Evolutionary conservation across 2,329 filamentous ascomycete species (phyloP).

Genomic region (Claviceps monticola): DNA sequence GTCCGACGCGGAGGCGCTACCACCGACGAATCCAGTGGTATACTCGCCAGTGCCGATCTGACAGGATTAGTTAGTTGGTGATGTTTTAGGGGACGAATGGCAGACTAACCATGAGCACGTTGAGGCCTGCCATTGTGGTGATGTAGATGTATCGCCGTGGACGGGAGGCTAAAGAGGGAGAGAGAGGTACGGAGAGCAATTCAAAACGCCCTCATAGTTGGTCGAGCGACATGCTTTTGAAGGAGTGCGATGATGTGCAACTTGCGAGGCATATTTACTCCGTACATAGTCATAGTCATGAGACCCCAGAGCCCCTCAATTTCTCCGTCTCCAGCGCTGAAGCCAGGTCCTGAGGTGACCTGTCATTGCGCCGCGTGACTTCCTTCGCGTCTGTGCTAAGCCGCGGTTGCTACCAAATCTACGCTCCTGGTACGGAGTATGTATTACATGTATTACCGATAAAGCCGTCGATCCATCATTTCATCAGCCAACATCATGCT

Average conservation of each 20-base stretch:
- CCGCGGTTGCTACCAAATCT: too few relatives aligned
- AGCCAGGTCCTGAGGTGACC: too few relatives aligned
- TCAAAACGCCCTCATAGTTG: not conserved
- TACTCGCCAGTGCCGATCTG: constrained; percentile 89
- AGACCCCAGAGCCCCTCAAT: not conserved
- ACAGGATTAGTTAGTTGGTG: not conserved
- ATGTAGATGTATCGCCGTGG: not conserved
- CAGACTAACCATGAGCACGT: constrained; percentile 52
- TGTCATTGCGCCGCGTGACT: too few relatives aligned
- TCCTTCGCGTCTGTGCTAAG: too few relatives aligned
- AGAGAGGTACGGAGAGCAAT: not conserved
- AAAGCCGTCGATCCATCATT: not conserved
- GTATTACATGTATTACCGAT: too few relatives aligned
- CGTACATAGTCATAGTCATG: too few relatives aligned
- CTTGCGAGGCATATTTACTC: too few relatives aligned
- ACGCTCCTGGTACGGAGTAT: too few relatives aligned
- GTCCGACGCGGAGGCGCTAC: constrained; percentile 71
- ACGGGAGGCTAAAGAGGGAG: not conserved
- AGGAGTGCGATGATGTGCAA: not conserved
- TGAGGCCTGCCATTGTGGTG: constrained; percentile 40
- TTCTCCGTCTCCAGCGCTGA: too few relatives aligned
- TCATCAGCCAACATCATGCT: not conserved
- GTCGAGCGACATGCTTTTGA: not conserved
- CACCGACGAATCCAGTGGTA: constrained; percentile 86
- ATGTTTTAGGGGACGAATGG: not conserved